phyloP scores from a whole-genome alignment of 352 stramenopile species.

The Phytophthora meadii region DNA sequence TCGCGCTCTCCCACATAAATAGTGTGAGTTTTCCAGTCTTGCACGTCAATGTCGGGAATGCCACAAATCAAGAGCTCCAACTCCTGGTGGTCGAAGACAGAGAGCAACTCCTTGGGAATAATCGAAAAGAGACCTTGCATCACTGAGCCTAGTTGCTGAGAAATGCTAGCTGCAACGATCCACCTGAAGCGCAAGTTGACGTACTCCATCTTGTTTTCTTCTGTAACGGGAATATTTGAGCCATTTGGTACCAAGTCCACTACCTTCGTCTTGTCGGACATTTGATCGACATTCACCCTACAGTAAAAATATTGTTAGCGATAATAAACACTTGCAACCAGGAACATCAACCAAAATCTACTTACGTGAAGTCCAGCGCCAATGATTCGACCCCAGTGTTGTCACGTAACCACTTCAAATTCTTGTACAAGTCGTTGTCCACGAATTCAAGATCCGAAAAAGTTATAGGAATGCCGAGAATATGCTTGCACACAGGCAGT shows the following conservation, averaged over 20 bases:
- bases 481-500: conserved; percentile 90
- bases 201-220: conserved; percentile 98
- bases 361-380: conserved; percentile 84
- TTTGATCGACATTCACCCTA: conserved; percentile 80
- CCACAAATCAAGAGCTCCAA: conserved; percentile 98
- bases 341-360: conserved; percentile 9
- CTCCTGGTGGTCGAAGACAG: conserved; percentile 97
- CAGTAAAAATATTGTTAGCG: conserved; percentile 13
- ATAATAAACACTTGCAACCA: neutral
- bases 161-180: conserved; percentile 84
- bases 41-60: conserved; percentile 97
- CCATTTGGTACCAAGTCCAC: conserved; percentile 97
- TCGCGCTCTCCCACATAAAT: conserved; percentile 93
- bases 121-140: conserved; percentile 97
- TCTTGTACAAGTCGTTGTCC: conserved; percentile 89
- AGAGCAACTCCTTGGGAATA: conserved; percentile 93
- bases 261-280: conserved; percentile 78
- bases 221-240: conserved; percentile 94
- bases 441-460: conserved; percentile 93
- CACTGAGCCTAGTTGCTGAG: conserved; percentile 92
- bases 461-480: conserved; percentile 89
- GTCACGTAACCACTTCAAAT: conserved; percentile 85
- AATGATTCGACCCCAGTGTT: conserved; percentile 84
- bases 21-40: conserved; percentile 97
- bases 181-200: conserved; percentile 93